Conservation (phyloP, 768 basidiomycete species). For the Pleurotus platypus region DNA sequence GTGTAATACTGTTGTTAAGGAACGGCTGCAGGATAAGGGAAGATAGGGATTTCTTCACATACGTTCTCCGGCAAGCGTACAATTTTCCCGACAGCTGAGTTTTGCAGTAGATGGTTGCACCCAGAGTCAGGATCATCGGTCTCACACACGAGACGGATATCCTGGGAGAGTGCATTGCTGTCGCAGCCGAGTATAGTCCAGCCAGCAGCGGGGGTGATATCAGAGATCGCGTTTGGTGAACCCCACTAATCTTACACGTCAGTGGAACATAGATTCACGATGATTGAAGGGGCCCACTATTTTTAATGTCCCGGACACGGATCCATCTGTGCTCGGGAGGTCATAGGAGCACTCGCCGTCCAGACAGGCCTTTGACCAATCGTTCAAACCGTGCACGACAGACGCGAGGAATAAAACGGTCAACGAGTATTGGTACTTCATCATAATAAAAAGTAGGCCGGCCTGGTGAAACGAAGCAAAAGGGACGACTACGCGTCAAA, state of each 20-base stretch:
- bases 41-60: conserved; percentile 7
- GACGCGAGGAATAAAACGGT: conserved; percentile 14
- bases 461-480: conserved; percentile 1
- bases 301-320: conserved; percentile 34
- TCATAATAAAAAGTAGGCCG: neutral
- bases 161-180: conserved; percentile 34
- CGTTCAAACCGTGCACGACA: conserved; percentile 29
- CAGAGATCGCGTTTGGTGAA: conserved; percentile 30
- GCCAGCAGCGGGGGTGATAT: conserved; percentile 46
- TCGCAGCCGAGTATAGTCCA: conserved; percentile 50
- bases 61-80: conserved; percentile 52
- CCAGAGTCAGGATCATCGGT: conserved; percentile 20
- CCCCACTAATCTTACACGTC: conserved; percentile 30
- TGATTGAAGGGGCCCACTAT: conserved; percentile 21
- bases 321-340: conserved; percentile 24
- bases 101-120: conserved; percentile 37
- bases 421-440: conserved; percentile 6
- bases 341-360: conserved; percentile 37
- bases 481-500: conserved; percentile 5
- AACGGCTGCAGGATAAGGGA: too few species aligned
- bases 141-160: conserved; percentile 46
- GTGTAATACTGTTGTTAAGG: neutral
- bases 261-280: neutral
- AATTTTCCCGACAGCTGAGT: conserved; percentile 41
- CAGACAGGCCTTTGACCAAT: conserved; percentile 39